Evolutionary conservation across 2,329 filamentous ascomycete genomes (phyloP).

Genomic region (Aspergillus oerlinghausenensis): DNA sequence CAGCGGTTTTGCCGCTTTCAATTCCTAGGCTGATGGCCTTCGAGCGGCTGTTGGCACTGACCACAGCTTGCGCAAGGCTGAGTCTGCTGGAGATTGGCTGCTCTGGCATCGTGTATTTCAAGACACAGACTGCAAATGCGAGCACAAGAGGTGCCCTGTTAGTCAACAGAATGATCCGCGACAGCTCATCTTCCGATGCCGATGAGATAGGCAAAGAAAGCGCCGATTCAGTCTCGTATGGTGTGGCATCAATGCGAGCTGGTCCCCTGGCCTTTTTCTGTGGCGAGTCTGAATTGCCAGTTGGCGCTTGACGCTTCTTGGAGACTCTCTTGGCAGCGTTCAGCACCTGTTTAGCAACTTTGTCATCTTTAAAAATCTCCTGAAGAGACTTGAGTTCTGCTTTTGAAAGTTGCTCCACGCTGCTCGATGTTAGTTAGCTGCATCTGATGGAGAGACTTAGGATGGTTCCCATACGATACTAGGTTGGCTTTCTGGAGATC

Average conservation of each 20-base stretch:
- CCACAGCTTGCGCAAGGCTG: slow-evolving; percentile 77
- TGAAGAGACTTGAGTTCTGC: slow-evolving; percentile 42
- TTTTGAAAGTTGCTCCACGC: slow-evolving; percentile 46
- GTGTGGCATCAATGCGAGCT: slow-evolving; percentile 13
- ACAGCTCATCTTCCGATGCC: slow-evolving; percentile 55
- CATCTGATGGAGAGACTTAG: not conserved
- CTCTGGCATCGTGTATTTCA: slow-evolving; percentile 78
- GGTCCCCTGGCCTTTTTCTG: slow-evolving; percentile 35
- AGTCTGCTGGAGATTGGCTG: slow-evolving; percentile 80
- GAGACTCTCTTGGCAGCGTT: slow-evolving; percentile 53
- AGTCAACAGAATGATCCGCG: slow-evolving; percentile 58
- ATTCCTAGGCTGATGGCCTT: slow-evolving; percentile 74
- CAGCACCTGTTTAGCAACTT: slow-evolving; percentile 52
- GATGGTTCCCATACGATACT: slow-evolving; percentile 27
- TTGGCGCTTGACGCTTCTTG: slow-evolving; percentile 50
- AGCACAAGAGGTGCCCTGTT: slow-evolving; percentile 80
- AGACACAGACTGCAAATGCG: slow-evolving; percentile 68
- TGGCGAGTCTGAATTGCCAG: slow-evolving; percentile 29
- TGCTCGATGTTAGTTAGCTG: slow-evolving; percentile 8
- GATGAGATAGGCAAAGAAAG: slow-evolving; percentile 30
- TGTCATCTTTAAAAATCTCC: slow-evolving; percentile 47
- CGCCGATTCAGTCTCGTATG: slow-evolving; percentile 31
- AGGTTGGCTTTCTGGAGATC: slow-evolving; percentile 50
- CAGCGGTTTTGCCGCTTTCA: slow-evolving; percentile 59
- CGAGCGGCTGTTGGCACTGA: slow-evolving; percentile 72